These are phyloP conservation scores for Diutina rugosa DNA, from an alignment of 1,139 yeast species.

Conservation along the genomic window DNA sequence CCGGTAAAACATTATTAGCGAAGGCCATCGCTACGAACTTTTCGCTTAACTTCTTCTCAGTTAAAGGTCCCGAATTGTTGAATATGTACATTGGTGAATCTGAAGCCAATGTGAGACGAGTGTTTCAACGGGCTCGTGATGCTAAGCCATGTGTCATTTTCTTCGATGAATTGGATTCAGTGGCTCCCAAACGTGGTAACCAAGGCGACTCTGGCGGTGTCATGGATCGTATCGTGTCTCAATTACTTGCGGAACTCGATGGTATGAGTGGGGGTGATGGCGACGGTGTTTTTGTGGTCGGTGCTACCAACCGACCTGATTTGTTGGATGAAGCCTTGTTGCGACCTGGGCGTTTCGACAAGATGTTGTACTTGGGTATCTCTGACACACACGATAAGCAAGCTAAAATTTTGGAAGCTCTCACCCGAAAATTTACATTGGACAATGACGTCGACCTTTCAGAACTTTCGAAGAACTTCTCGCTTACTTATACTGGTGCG, in stretches of 20 bases:
- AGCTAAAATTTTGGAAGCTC: constrained; percentile 70
- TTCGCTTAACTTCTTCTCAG: constrained; percentile 86
- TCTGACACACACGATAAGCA: constrained; percentile 88
- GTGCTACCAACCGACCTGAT: constrained; percentile 96
- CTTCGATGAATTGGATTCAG: constrained; percentile 94
- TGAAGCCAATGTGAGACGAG: constrained; percentile 91
- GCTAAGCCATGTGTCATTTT: constrained; percentile 96
- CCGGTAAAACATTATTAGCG: constrained; percentile 89
- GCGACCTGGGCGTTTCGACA: constrained; percentile 94
- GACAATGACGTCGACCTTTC: constrained; percentile 46
- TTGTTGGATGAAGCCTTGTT: constrained; percentile 83
- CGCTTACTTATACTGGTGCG: constrained; percentile 91
- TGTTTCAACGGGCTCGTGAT: constrained; percentile 87
- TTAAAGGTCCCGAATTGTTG: constrained; percentile 87
- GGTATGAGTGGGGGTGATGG: constrained; percentile 82
- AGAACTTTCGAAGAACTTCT: constrained; percentile 57
- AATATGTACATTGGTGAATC: constrained; percentile 98
- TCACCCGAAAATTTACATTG: constrained; percentile 72
- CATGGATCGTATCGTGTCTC: constrained; percentile 96
- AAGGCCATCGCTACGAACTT: constrained; percentile 95
- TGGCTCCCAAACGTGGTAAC: constrained; percentile 95
- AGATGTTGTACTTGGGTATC: constrained; percentile 85
- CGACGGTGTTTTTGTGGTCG: constrained; percentile 93
- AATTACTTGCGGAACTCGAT: constrained; percentile 83
- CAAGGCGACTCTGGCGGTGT: constrained; percentile 99